Base-by-base conservation (phyloP, 352 stramenopile genomes). In the Vaucheria bursata region DNA sequence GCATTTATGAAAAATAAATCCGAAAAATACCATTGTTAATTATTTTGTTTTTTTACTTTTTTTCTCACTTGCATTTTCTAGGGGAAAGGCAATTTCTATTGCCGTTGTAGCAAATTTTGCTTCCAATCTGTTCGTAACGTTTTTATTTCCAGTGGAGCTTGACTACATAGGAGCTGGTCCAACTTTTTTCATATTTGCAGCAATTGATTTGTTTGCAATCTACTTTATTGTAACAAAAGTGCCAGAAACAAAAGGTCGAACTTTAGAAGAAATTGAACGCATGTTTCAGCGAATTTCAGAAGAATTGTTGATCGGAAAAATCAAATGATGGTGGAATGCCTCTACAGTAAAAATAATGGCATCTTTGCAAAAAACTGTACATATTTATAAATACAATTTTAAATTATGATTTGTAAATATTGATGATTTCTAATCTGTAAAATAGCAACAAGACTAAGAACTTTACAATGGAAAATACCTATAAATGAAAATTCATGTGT, bases 41-140 rank as follows among this genome's bases (percentile, higher is more conserved):
- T n/a, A n/a, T n/a, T n/a, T n/a, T n/a, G n/a, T n/a, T n/a, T n/a
- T n/a, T n/a, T n/a, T n/a, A n/a, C n/a, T n/a, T n/a, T n/a, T n/a
- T n/a, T n/a, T n/a, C n/a, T n/a, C n/a, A n/a, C n/a, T n/a, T n/a
- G n/a, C n/a, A n/a, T n/a, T n/a, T n/a, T n/a, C n/a, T 90, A 84
- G 91, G 69, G 93, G 89, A 71, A 89, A 91, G 52, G 90, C 90
- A 1, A 87, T 96, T 5, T 92, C 87, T 35, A 67, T 92, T 0
- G 87, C 89, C 4, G 92, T 91, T 33, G 87, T 90, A 0, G 86
- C 90, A 3, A 95, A 94, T 78, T 97, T 93, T 87, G 33, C 90
- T 50, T 87, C 85, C 8, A 96, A 96, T 79, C 75, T 94, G 6
- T 70, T 96, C 29, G 87, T 96, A 39, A 92, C 89, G 18, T 91